Conservation (phyloP, 306 rosid genomes). For the Cucumis melo region DNA sequence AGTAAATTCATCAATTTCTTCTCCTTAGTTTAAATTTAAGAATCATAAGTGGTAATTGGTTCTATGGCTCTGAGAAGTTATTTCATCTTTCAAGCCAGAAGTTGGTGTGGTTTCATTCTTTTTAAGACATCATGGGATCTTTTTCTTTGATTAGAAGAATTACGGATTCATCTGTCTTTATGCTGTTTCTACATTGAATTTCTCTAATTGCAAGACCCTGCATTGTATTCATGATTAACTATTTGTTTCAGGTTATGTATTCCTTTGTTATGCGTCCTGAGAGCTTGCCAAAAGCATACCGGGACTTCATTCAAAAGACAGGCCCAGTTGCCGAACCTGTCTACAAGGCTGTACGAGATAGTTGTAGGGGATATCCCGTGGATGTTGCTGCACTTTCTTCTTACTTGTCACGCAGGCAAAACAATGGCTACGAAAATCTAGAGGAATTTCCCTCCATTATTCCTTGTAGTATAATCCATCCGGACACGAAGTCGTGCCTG, state of each 20-base stretch:
- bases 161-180: not conserved
- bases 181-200: not conserved
- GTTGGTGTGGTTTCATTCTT: not conserved
- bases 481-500: constrained; percentile 65
- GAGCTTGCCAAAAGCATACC: constrained; percentile 88
- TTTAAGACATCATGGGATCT: not conserved
- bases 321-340: constrained; percentile 94
- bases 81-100: not conserved
- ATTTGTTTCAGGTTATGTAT: constrained; percentile 73
- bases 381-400: constrained; percentile 60
- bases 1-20: not conserved
- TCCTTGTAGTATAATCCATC: constrained; percentile 81
- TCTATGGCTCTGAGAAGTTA: not conserved
- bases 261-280: constrained; percentile 97
- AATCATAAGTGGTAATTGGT: not conserved
- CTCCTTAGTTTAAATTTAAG: not conserved
- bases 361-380: constrained; percentile 67
- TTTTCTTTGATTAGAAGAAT: not conserved
- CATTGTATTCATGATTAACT: not conserved
- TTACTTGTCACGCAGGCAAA: constrained; percentile 42
- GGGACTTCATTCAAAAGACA: constrained; percentile 82
- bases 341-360: constrained; percentile 85
- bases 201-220: not conserved
- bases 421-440: constrained; percentile 40
- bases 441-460: constrained; percentile 79